Evolutionary conservation across 2,329 filamentous ascomycete species (phyloP).

Genomic region (Fusarium camptoceras): DNA sequence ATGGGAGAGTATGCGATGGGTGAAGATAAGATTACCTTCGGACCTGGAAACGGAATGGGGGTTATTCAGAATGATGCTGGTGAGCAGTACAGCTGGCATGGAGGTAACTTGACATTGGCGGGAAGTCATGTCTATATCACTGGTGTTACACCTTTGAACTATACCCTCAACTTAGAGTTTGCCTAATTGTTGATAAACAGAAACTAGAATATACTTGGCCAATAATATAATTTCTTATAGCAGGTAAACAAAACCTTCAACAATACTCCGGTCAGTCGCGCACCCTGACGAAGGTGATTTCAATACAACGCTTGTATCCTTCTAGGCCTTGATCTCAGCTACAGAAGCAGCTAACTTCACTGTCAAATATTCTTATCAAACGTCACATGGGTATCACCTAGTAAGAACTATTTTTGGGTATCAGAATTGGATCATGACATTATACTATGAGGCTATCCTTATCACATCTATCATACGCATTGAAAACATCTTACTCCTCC

Average conservation of each 20-base stretch:
- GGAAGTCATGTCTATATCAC: constrained; percentile 22
- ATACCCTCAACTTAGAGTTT: constrained; percentile 22
- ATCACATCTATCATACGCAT: constrained; percentile 2
- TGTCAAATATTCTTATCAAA: accelerated
- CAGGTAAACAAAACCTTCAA: not conserved
- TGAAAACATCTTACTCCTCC: constrained; percentile 2
- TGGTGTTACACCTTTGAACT: constrained; percentile 14
- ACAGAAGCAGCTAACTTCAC: not conserved
- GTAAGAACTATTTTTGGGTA: not conserved
- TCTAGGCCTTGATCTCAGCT: not conserved
- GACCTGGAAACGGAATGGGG: constrained; percentile 7
- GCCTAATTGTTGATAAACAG: not conserved
- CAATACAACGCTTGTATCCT: not conserved
- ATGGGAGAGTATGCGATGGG: constrained; percentile 10
- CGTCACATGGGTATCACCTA: not conserved
- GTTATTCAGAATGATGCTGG: constrained; percentile 11
- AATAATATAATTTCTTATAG: not conserved
- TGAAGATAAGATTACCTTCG: not conserved
- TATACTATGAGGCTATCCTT: constrained; percentile 1
- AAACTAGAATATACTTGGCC: not conserved
- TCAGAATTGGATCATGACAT: constrained; percentile 4
- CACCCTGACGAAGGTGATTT: not conserved
- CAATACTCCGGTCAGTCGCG: too few species aligned
- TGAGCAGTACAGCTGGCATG: constrained; percentile 25
- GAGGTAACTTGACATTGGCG: constrained; percentile 4